These are phyloP conservation scores for Erodium maritimum DNA, from an alignment of 345 rosid genomes.

Conservation along the genomic window DNA sequence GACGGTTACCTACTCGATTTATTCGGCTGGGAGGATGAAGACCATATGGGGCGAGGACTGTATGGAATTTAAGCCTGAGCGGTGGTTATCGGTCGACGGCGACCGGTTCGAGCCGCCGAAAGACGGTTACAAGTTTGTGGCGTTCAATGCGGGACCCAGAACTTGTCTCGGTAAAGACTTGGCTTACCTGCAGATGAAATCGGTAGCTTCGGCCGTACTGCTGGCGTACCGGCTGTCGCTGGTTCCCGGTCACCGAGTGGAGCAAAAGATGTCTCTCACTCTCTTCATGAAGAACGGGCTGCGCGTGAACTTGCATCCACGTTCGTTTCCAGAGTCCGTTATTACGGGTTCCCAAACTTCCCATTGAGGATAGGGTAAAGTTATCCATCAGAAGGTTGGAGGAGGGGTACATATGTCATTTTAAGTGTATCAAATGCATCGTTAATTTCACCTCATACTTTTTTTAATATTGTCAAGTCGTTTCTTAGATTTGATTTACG, in stretches of 20 bases:
- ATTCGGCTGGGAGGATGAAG: conserved; percentile 82
- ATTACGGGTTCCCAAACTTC: too few species aligned
- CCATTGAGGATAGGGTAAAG: too few species aligned
- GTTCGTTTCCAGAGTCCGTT: conserved; percentile 14
- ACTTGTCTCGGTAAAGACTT: conserved; percentile 87
- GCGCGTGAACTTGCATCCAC: conserved; percentile 62
- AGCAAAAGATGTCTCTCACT: conserved; percentile 92
- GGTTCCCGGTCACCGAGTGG: conserved; percentile 67
- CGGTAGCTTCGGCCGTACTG: conserved; percentile 74
- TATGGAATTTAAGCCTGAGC: conserved; percentile 62
- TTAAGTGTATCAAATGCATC: too few species aligned
- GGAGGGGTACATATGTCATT: too few species aligned
- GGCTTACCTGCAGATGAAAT: conserved; percentile 87
- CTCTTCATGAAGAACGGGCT: conserved; percentile 86
- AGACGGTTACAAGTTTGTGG: conserved; percentile 73
- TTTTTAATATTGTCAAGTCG: too few species aligned
- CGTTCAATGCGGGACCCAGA: conserved; percentile 90
- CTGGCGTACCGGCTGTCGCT: conserved; percentile 58
- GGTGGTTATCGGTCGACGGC: conserved; percentile 60
- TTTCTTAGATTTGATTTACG: too few species aligned
- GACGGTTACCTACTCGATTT: conserved; percentile 76
- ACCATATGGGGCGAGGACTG: conserved; percentile 89
- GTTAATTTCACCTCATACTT: too few species aligned
- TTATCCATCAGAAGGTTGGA: too few species aligned
- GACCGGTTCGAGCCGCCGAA: conserved; percentile 54